phyloP scores from a whole-genome alignment of 352 stramenopile species.

The Phytophthora sojae region DNA sequence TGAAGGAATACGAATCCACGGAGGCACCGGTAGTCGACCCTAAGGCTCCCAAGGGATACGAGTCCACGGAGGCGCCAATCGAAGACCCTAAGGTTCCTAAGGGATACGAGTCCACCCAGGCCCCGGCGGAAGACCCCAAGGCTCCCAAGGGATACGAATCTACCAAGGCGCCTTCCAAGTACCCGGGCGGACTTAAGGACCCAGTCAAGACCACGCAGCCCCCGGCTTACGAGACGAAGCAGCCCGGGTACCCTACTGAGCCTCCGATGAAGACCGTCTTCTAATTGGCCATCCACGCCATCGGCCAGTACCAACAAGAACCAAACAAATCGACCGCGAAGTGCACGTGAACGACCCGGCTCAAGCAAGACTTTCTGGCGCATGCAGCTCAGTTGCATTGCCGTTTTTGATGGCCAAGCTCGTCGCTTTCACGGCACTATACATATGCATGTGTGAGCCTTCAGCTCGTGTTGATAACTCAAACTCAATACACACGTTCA shows the following conservation, averaged over 20 bases:
- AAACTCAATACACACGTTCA: background rate
- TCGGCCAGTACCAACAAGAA: background rate
- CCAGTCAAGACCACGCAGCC: background rate
- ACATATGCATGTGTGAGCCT: background rate
- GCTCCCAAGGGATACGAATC: background rate
- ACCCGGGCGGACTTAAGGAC: background rate
- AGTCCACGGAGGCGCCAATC: background rate
- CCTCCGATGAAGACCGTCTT: background rate
- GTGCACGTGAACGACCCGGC: background rate
- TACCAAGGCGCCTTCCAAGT: background rate
- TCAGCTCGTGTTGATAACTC: constrained; percentile 1
- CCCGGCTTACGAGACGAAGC: background rate
- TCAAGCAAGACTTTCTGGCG: background rate
- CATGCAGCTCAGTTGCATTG: background rate
- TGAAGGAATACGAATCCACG: background rate
- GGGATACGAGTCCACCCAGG: background rate
- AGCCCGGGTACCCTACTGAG: background rate
- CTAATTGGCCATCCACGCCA: background rate
- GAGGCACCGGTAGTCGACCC: background rate
- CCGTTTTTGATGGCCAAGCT: background rate
- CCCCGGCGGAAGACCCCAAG: background rate
- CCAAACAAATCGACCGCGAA: background rate
- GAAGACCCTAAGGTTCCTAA: background rate
- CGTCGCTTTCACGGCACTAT: background rate
- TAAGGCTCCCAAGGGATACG: too few species aligned